phyloP scores from a whole-genome alignment of 1,139 yeast genomes.

The Blastobotrys apis region DNA sequence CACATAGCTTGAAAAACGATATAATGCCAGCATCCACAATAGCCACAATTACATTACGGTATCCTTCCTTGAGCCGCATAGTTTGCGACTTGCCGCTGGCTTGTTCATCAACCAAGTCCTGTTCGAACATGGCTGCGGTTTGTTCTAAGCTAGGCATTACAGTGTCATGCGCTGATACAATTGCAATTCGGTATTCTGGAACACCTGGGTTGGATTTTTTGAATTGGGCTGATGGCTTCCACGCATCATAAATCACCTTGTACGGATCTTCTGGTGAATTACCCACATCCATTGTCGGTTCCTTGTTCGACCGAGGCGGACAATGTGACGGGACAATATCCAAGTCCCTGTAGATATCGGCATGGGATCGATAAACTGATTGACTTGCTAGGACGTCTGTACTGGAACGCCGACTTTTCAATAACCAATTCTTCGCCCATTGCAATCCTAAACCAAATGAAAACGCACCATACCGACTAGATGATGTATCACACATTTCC shows the following conservation, averaged over 20 bases:
- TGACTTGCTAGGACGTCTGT: conserved; percentile 1
- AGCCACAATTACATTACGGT: conserved; percentile 55
- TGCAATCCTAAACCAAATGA: neutral
- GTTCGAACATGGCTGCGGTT: conserved; percentile 32
- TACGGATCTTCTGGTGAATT: conserved; percentile 19
- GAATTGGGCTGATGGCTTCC: conserved; percentile 75
- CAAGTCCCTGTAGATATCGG: conserved; percentile 21
- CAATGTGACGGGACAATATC: conserved; percentile 23
- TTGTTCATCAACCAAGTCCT: conserved; percentile 27
- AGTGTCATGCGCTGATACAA: conserved; percentile 48
- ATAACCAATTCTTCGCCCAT: neutral
- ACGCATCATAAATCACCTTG: conserved; percentile 53
- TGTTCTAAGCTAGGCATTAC: conserved; percentile 51
- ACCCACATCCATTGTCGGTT: neutral
- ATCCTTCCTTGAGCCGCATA: conserved; percentile 44
- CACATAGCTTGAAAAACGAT: conserved; percentile 58
- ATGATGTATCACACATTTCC: neutral
- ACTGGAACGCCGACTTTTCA: neutral
- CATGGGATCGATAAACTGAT: conserved; percentile 10
- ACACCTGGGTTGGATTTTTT: conserved; percentile 63
- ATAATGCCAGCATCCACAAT: conserved; percentile 68
- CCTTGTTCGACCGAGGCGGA: conserved; percentile 18
- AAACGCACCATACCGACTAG: neutral
- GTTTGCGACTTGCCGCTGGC: conserved; percentile 30
- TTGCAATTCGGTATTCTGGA: conserved; percentile 73